Base-by-base conservation (phyloP, 2,329 filamentous ascomycete genomes). In the Fusarium sororula region DNA sequence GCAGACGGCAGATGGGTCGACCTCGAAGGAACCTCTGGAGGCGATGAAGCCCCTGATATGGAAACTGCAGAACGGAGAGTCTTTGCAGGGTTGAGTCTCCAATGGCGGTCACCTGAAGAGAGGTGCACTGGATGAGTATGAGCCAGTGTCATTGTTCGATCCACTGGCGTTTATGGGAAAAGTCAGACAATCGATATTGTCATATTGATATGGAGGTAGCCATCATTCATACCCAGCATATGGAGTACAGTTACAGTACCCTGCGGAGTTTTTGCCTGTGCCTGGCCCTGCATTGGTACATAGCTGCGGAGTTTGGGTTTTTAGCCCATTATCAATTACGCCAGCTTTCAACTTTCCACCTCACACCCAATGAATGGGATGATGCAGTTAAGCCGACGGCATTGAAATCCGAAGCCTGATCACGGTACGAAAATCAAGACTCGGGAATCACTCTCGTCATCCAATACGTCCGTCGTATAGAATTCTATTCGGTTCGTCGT, bases 61-160 rank as follows among this genome's bases (percentile, higher is more conserved):
- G 84, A 90, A 79, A 91, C 92, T 74, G 94, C 95, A 11, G 95
- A 98, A 84, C 91, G 86, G 82, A 88, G 90, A 70, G 92, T 98
- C 2, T 97, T 98, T 86, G 89, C 91, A 70, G 92, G 92, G 0
- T 79, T 98, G 71, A 92, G 89, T 0, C 82, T 98, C 68, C 86
- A 87, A 53, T 95, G 90, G 87, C 87, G 90, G 63, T 85, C 86
- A 30, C 91, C 93, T 0, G 86, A 86, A 67, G 90, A 94, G 80
- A 87, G 93, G 72, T 94, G 91, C 77, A 93, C 92, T 3, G 87
- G 89, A 14, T 92, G 79, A 85, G 41, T 32, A 24, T 26, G 24
- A 22, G 7, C 42, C 39, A 30, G 20, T n/a, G n/a, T 24, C 11
- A 18, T 28, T 38, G 28, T 11, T 18, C 44, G 15, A 59, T 12